Percentiles rank a stretch among this genome's conserved stretches.
These are phyloP conservation scores for Delphinella strobiligena DNA, from an alignment of 2,329 filamentous ascomycete species.

Conservation along the genomic window DNA sequence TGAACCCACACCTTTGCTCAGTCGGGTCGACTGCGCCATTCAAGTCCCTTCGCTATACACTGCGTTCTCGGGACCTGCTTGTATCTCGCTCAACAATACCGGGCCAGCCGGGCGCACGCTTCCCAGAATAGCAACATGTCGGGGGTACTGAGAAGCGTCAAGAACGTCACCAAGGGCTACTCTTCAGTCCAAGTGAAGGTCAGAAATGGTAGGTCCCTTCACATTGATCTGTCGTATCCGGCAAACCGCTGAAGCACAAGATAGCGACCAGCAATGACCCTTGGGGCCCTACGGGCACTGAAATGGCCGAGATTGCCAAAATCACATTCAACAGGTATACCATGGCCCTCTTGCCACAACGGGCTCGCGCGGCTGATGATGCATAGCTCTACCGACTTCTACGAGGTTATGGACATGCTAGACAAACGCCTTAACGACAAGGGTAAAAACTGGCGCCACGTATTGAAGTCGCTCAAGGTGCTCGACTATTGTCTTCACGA, in stretches of 20 bases:
- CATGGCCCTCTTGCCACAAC: not conserved
- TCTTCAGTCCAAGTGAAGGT: slow-evolving; percentile 95
- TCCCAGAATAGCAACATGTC: slow-evolving; percentile 56
- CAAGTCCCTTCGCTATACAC: no score
- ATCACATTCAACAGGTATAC: slow-evolving; percentile 94
- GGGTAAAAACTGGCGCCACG: slow-evolving; percentile 98
- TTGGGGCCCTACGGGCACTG: slow-evolving; percentile 94
- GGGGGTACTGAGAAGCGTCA: slow-evolving; percentile 92
- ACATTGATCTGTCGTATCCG: slow-evolving; percentile 10
- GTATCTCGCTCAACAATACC: not conserved
- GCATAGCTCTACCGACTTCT: slow-evolving; percentile 82
- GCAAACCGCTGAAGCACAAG: slow-evolving; percentile 1
- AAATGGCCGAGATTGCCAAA: slow-evolving; percentile 97
- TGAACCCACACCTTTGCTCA: no score
- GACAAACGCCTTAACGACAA: slow-evolving; percentile 98
- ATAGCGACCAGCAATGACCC: slow-evolving; percentile 95
- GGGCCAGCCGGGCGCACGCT: not conserved
- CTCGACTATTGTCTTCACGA: slow-evolving; percentile 97
- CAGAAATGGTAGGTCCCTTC: slow-evolving; percentile 65
- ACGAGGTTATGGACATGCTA: slow-evolving; percentile 99
- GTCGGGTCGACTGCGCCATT: no score
- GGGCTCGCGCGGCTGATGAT: slow-evolving; percentile 1
- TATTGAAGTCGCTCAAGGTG: slow-evolving; percentile 93
- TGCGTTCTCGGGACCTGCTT: not conserved
- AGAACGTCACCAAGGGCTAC: slow-evolving; percentile 99